Percentiles rank a stretch among this genome's conserved stretches.
phyloP scores from a whole-genome alignment of 129 eudicot species.

The Erigeron canadensis region DNA sequence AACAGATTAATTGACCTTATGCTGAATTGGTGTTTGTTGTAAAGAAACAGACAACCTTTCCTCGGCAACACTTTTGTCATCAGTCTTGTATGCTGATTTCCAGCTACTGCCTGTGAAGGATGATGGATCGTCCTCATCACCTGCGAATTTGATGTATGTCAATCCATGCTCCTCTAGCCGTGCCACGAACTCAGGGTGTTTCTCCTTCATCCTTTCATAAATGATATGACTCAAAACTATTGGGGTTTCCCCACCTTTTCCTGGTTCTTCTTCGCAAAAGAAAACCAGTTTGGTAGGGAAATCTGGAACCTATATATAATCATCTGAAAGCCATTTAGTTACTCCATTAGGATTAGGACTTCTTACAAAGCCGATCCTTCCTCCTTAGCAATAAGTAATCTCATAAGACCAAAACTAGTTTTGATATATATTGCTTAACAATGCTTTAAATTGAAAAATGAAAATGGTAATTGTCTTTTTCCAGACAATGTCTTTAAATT shows the following conservation, averaged over 20 bases:
- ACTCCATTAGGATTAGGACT: background rate
- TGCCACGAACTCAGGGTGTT: conserved; percentile 23
- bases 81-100: conserved; percentile 63
- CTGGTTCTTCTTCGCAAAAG: conserved; percentile 89
- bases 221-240: conserved; percentile 45
- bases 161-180: conserved; percentile 30
- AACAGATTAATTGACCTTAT: no score
- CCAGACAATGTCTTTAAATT: no score
- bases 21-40: background rate
- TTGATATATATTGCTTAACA: no score
- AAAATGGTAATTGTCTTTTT: no score
- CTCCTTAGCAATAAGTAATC: no score
- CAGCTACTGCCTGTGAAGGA: conserved; percentile 71
- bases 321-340: background rate
- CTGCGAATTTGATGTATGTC: conserved; percentile 33
- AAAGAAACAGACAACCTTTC: conserved; percentile 56
- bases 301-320: conserved; percentile 45
- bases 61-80: conserved; percentile 65
- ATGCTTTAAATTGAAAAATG: no score
- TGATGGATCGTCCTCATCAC: conserved; percentile 67
- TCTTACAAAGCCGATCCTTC: no score
- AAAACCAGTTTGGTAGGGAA: conserved; percentile 69
- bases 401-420: no score
- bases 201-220: conserved; percentile 32
- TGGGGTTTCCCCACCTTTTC: conserved; percentile 76